These are phyloP conservation scores for Kickxella alabastrina DNA, from an alignment of 192 early-diverging fungal genomes.

Conservation along the genomic window DNA sequence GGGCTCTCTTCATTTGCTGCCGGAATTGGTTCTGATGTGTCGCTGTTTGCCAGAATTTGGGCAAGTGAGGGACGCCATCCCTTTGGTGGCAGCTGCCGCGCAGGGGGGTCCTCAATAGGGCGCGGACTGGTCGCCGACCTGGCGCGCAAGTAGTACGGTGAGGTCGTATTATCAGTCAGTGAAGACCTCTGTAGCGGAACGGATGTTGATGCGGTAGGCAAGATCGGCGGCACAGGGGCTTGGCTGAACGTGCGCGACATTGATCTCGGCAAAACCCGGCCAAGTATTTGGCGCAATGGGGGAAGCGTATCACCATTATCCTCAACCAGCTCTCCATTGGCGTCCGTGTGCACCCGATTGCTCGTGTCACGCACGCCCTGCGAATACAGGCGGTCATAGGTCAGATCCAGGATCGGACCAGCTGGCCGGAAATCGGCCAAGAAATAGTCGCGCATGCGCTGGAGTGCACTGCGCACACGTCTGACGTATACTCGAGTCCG, in stretches of 20 bases:
- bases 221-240: too few relatives aligned
- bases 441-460: constrained; percentile 43
- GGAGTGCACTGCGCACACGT: constrained; percentile 8
- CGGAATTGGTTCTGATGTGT: background rate
- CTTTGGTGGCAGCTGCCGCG: background rate
- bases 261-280: constrained; percentile 26
- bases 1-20: background rate
- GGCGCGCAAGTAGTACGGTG: background rate
- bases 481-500: background rate
- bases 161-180: background rate
- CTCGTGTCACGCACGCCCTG: constrained; percentile 18
- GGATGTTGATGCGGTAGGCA: background rate
- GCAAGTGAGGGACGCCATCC: background rate
- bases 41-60: constrained; percentile 1
- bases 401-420: constrained; percentile 44
- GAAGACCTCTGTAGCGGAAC: background rate
- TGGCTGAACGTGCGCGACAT: constrained; percentile 24
- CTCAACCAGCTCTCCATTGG: constrained; percentile 6
- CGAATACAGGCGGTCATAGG: constrained; percentile 42
- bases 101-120: background rate
- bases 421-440: constrained; percentile 42
- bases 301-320: constrained; percentile 33
- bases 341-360: background rate
- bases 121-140: constrained; percentile 3
- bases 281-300: constrained; percentile 29